These are phyloP conservation scores for Prunus fruticosa DNA, from an alignment of 306 rosid species.

Conservation along the genomic window DNA sequence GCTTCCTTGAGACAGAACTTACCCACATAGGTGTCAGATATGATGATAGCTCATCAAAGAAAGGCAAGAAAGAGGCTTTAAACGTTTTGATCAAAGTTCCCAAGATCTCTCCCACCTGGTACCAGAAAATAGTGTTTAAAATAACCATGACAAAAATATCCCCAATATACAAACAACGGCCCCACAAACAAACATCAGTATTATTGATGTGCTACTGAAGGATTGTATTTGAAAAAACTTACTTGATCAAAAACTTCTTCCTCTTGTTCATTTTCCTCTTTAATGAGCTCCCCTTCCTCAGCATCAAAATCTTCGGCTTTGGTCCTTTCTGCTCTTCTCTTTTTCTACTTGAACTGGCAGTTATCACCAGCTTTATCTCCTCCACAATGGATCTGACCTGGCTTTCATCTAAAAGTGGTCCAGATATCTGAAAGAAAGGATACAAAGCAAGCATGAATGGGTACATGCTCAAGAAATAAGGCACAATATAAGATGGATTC, in stretches of 20 bases:
- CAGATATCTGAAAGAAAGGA: conserved; percentile 58
- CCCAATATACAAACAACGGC: background rate
- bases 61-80: conserved; percentile 90
- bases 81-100: conserved; percentile 97
- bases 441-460: background rate
- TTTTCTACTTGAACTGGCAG: conserved; percentile 93
- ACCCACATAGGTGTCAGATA: conserved; percentile 99
- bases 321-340: conserved; percentile 82
- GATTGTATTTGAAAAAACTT: conserved; percentile 24
- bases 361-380: conserved; percentile 87
- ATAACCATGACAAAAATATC: conserved; percentile 17
- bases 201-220: background rate
- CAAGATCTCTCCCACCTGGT: conserved; percentile 94
- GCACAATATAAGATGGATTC: too few relatives aligned
- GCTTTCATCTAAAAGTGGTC: conserved; percentile 81
- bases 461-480: background rate
- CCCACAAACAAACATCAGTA: background rate
- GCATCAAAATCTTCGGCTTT: conserved; percentile 98
- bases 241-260: conserved; percentile 99
- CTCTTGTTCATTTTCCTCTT: conserved; percentile 99
- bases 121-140: conserved; percentile 13
- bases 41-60: conserved; percentile 86
- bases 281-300: conserved; percentile 84
- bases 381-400: conserved; percentile 86
- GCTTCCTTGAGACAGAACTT: conserved; percentile 36